Percentiles rank a stretch among this genome's conserved stretches.
phyloP scores from a whole-genome alignment of 2,329 filamentous ascomycete genomes.

The Paecilomyces fulvus region DNA sequence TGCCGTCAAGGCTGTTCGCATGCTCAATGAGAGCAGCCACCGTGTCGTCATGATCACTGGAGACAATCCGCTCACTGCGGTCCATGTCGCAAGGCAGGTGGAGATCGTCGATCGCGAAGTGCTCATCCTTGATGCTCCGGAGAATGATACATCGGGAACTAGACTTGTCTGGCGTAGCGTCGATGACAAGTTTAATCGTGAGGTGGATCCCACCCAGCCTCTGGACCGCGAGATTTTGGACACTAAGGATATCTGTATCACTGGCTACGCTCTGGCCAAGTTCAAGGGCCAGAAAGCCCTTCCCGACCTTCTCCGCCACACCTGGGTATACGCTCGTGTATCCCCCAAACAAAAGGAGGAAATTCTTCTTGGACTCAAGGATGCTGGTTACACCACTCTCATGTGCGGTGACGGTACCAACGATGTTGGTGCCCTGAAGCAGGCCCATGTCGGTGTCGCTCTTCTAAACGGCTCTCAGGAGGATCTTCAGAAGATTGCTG shows the following conservation, averaged over 20 bases:
- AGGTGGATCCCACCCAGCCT: constrained; percentile 73
- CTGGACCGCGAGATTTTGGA: constrained; percentile 74
- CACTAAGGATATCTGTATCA: constrained; percentile 88
- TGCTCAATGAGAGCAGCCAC: constrained; percentile 98
- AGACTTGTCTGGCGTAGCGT: constrained; percentile 90
- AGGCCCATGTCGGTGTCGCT: constrained; percentile 93
- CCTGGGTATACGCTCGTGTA: constrained; percentile 97
- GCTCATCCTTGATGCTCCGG: constrained; percentile 88
- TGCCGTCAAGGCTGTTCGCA: constrained; percentile 83
- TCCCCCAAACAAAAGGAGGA: constrained; percentile 99
- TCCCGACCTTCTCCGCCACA: constrained; percentile 69
- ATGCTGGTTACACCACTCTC: constrained; percentile 92
- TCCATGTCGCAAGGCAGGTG: constrained; percentile 89
- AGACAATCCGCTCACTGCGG: constrained; percentile 92
- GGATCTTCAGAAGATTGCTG: constrained; percentile 82
- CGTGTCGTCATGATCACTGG: constrained; percentile 99
- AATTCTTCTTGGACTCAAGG: constrained; percentile 91
- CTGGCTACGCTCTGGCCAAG: constrained; percentile 84
- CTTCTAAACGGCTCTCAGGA: constrained; percentile 90
- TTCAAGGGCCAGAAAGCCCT: constrained; percentile 75
- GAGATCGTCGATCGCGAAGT: constrained; percentile 96
- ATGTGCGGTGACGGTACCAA: constrained; percentile 99
- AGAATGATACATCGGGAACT: constrained; percentile 72
- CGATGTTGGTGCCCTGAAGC: constrained; percentile 94
- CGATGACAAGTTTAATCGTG: constrained; percentile 78